Evolutionary conservation across 805 yeast species (phyloP).

Genomic region (Saturnispora besseyi): DNA sequence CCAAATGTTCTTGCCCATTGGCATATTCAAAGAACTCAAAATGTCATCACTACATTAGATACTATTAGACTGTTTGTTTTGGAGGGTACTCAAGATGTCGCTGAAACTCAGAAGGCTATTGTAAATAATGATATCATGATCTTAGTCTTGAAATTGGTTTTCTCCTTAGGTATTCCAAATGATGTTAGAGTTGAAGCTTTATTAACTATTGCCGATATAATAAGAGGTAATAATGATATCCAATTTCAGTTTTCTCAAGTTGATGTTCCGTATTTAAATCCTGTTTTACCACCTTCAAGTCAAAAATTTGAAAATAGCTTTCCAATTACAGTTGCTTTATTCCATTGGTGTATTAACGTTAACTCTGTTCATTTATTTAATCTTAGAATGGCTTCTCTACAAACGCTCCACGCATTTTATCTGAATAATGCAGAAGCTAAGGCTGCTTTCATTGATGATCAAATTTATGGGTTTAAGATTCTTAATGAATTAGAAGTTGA

Average conservation of each 20-base stretch:
- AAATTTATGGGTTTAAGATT: constrained; percentile 38
- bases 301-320: constrained; percentile 32
- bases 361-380: constrained; percentile 83
- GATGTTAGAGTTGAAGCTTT: constrained; percentile 60
- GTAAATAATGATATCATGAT: constrained; percentile 55
- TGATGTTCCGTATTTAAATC: constrained; percentile 89
- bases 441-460: constrained; percentile 55
- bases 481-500: constrained; percentile 17
- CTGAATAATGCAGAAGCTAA: constrained; percentile 55
- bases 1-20: constrained; percentile 40
- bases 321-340: constrained; percentile 65
- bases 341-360: constrained; percentile 73
- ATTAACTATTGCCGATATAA: constrained; percentile 67
- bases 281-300: constrained; percentile 31
- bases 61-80: constrained; percentile 64
- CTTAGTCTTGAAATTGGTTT: constrained; percentile 59
- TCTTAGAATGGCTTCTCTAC: constrained; percentile 63
- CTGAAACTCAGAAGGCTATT: constrained; percentile 51
- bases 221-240: constrained; percentile 53
- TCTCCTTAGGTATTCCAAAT: constrained; percentile 56
- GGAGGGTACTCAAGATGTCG: constrained; percentile 61
- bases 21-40: constrained; percentile 68
- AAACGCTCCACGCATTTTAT: constrained; percentile 60
- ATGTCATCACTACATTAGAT: constrained; percentile 58
- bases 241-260: constrained; percentile 69